Percentiles rank a stretch among this genome's conserved stretches.
These are phyloP conservation scores for Persicaria tinctoria DNA, from an alignment of 148 eudicot species.

Conservation along the genomic window DNA sequence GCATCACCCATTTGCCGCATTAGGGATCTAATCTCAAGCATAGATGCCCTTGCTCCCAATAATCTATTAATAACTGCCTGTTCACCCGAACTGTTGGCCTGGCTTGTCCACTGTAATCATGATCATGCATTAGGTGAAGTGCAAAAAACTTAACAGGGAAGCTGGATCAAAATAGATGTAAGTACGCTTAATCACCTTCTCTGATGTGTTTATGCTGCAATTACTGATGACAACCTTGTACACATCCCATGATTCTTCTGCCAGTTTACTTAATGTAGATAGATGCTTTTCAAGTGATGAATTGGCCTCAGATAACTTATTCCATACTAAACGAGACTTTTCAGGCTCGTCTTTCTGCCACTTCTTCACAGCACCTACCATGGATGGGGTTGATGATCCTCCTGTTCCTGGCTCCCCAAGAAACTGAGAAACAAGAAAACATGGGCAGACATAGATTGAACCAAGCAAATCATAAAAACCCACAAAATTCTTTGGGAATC, in stretches of 20 bases:
- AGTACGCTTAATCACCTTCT: conserved; percentile 44
- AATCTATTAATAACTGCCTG: conserved; percentile 46
- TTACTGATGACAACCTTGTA: conserved; percentile 45
- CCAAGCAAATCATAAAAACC: not conserved
- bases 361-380: conserved; percentile 97
- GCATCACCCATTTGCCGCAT: conserved; percentile 95
- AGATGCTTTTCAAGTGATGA: conserved; percentile 54
- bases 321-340: conserved; percentile 58
- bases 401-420: conserved; percentile 98
- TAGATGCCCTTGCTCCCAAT: conserved; percentile 69
- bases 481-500: not conserved
- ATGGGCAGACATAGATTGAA: not conserved
- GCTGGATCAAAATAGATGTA: not conserved
- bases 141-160: not conserved
- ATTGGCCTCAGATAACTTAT: conserved; percentile 69
- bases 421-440: conserved; percentile 36
- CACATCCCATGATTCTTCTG: conserved; percentile 46
- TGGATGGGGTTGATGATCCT: conserved; percentile 97
- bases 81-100: not conserved
- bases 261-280: conserved; percentile 48
- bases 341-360: conserved; percentile 96
- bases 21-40: conserved; percentile 69
- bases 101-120: conserved; percentile 11
- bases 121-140: not conserved
- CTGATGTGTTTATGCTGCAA: conserved; percentile 57